These are phyloP conservation scores for Hyphodiscus hymeniophilus DNA, from an alignment of 495 filamentous ascomycete species.

Conservation along the genomic window DNA sequence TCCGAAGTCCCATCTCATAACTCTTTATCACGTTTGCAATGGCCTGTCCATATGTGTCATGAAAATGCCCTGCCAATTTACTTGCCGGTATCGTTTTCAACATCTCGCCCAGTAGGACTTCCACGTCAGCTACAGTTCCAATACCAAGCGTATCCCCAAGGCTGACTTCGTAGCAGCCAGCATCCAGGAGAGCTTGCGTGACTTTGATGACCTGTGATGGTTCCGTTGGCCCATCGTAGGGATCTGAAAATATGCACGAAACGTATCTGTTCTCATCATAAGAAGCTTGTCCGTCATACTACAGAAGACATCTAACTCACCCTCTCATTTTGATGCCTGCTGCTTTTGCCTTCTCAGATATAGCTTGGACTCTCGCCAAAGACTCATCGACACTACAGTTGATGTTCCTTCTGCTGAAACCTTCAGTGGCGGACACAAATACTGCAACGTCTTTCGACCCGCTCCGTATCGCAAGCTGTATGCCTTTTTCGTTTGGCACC, in stretches of 20 bases:
- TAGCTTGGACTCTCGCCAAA: slow-evolving; percentile 22
- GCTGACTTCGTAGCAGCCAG: slow-evolving; percentile 38
- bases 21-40: slow-evolving; percentile 36
- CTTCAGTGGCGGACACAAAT: slow-evolving; percentile 35
- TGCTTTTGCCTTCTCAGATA: slow-evolving; percentile 20
- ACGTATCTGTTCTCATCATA: slow-evolving; percentile 29
- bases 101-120: slow-evolving; percentile 26
- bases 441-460: slow-evolving; percentile 33
- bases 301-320: slow-evolving; percentile 19
- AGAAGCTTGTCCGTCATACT: background rate
- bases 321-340: slow-evolving; percentile 29
- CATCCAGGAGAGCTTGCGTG: slow-evolving; percentile 25
- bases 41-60: slow-evolving; percentile 38
- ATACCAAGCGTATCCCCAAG: slow-evolving; percentile 37
- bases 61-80: slow-evolving; percentile 37
- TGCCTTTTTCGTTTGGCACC: slow-evolving; percentile 34
- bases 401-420: slow-evolving; percentile 37
- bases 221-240: slow-evolving; percentile 30
- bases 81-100: slow-evolving; percentile 22
- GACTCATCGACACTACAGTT: slow-evolving; percentile 33
- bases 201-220: slow-evolving; percentile 28
- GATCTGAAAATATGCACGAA: slow-evolving; percentile 37
- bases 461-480: slow-evolving; percentile 27
- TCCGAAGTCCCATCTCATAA: slow-evolving; percentile 31
- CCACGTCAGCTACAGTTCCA: slow-evolving; percentile 28